Base-by-base conservation (phyloP, 768 basidiomycete species). In the Dictyophora rubrovolvata region DNA sequence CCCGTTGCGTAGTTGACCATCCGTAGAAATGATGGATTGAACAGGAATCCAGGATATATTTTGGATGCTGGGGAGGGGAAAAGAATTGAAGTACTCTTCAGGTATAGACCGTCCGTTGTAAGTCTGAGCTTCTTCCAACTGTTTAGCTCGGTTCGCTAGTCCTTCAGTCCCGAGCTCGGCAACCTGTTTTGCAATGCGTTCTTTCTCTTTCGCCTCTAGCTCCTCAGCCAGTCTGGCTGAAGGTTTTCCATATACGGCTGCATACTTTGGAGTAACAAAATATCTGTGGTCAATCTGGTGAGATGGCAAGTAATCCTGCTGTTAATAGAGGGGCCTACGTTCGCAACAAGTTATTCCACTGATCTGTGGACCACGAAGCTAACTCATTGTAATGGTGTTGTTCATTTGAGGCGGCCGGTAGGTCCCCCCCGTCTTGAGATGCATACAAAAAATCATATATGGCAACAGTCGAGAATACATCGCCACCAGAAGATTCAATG, bases 41-140 rank as follows among this genome's bases (percentile, higher is more conserved):
- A 84, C 82, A 1, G 88, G 85, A 59, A 98, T 93, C 92, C 94
- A 98, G 7, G 87, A 83, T 64, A 99, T 94, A 60, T 81, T 87
- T 68, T 86, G 86, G 42, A 95, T 90, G 65, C 89, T 82, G 0
- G 94, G 95, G 23, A 97, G 83, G n/a, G 86, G 87, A 78, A 98
- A 98, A 14, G 79, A 75, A 1, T 83, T 86, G 35, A 99, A 71
- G 60, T 97, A 77, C 22, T 89, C 84, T 14, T 75, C 73, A 1
- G 96, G 95, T 47, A 97, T 92, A 14, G 86, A 83, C 61, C 72
- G 73, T 59, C 89, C 89, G 67, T 98, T 89, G 67, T 93, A 89
- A 20, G 79, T 79, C 72, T 97, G 95, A 5, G 96, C 92, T 36
- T 75, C 80, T 64, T 91, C 84, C 12, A 98, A 75, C 62, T 79